These are phyloP conservation scores for Epichloe gansuensis DNA, from an alignment of 2,329 filamentous ascomycete genomes.

Conservation along the genomic window DNA sequence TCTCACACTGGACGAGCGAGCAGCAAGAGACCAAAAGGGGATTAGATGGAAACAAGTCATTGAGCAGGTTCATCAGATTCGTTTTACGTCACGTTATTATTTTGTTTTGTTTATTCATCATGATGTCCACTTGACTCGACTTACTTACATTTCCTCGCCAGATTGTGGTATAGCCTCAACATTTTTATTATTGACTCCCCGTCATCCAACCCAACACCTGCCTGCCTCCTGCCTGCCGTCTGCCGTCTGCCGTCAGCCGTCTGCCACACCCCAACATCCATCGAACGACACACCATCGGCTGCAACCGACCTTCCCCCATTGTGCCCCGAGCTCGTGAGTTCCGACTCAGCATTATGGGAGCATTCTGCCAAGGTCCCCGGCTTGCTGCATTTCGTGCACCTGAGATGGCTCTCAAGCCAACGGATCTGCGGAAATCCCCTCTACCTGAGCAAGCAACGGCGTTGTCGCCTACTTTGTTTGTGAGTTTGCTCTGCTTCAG, in stretches of 20 bases:
- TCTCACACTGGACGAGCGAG: neutral
- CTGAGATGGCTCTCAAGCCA: neutral
- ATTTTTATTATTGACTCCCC: neutral
- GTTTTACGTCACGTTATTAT: neutral
- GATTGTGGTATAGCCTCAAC: neutral
- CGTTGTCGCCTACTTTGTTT: conserved; percentile 2
- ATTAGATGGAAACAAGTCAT: neutral
- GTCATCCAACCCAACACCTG: no score
- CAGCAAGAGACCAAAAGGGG: neutral
- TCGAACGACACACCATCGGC: neutral
- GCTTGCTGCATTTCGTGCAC: conserved; percentile 2
- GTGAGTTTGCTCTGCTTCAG: conserved; percentile 2
- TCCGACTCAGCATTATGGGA: conserved; percentile 2
- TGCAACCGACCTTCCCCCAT: neutral
- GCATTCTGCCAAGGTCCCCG: conserved; percentile 3
- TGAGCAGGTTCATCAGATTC: neutral
- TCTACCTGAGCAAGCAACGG: neutral
- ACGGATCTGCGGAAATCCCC: neutral
- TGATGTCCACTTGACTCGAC: neutral
- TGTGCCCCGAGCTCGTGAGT: neutral
- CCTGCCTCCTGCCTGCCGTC: no score
- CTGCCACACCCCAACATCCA: neutral
- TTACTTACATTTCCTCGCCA: neutral
- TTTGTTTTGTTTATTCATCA: neutral
- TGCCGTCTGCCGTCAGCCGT: no score